phyloP scores from a whole-genome alignment of 1,139 yeast species.

The Blastobotrys raffinosifermentans region DNA sequence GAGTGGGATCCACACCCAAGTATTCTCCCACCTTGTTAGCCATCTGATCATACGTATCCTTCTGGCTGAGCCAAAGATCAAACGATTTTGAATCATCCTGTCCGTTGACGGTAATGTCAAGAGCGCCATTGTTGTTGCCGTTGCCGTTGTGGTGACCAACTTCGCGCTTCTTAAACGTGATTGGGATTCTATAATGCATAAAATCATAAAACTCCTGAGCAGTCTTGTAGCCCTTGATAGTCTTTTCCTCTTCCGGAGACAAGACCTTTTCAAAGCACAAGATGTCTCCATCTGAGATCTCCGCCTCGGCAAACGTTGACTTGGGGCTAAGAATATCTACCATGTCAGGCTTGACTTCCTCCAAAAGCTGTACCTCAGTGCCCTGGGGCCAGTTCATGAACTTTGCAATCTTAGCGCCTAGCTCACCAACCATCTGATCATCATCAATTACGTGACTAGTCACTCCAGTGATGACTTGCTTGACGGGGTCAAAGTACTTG shows the following conservation, averaged over 20 bases:
- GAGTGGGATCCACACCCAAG: conserved; percentile 52
- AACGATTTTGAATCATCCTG: conserved; percentile 37
- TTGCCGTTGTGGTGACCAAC: conserved; percentile 12
- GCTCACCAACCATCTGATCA: conserved; percentile 41
- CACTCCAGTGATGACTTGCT: conserved; percentile 54
- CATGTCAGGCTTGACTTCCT: conserved; percentile 65
- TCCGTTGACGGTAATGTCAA: conserved; percentile 8
- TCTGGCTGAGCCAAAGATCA: conserved; percentile 66
- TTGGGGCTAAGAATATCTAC: conserved; percentile 46
- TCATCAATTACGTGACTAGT: conserved; percentile 56
- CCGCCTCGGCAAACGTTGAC: conserved; percentile 53
- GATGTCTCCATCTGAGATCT: conserved; percentile 75
- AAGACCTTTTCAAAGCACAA: conserved; percentile 48
- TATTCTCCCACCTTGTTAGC: conserved; percentile 52
- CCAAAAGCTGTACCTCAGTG: conserved; percentile 46
- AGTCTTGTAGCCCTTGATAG: conserved; percentile 24
- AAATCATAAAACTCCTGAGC: conserved; percentile 56
- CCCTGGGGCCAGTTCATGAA: conserved; percentile 42
- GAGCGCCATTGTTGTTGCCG: conserved; percentile 9
- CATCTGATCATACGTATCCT: conserved; percentile 52
- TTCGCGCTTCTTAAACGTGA: conserved; percentile 49
- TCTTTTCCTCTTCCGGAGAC: conserved; percentile 17
- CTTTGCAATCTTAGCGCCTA: conserved; percentile 41
- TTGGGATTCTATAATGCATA: conserved; percentile 59
- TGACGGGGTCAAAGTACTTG: conserved; percentile 59